Evolutionary conservation across 2,329 filamentous ascomycete genomes (phyloP), one percentile per base, ranked within the genome.

Genomic region (Alternaria hordeiaustralica): DNA sequence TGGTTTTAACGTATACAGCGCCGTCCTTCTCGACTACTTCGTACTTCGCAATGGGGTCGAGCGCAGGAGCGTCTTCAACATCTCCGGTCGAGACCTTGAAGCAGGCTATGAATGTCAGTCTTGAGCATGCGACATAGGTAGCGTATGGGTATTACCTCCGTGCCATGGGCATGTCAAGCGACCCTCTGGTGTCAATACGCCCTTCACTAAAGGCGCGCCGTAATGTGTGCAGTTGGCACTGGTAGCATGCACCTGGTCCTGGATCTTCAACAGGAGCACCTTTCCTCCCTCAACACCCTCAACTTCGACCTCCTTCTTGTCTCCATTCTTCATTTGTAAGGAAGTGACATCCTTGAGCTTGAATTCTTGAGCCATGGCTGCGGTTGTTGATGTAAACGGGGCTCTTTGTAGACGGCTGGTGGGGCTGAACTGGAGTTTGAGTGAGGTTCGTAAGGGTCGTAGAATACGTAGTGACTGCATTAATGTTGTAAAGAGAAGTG

Each of bases 141-240:
- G 2, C 6, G 11, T 10, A 13, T 20, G 6, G 15, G 25, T 59
- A 49, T 6, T 63, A 96, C 93, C 93, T 83, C 95, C 95, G 79
- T 98, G 95, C 96, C 96, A 98, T 4, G 95, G 94, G 79, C 96
- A 99, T 7, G 93, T 97, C 66, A 99, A 81, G 55, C 93, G 87
- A 6, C 96, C 96, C 70, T 92, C 90, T 3, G 88, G 88, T 8
- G 92, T 92, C 67, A 99, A 82, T 8, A 98, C 90, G 58, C 96
- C 96, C 71, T 95, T 93, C 57, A 89, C 88, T 68, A 99, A 82
- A 13, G 96, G 96, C 44, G 95, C 96, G 33, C 96, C 95, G 78
- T 97, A 98, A 82, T 98, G 95, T 13, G 88, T 90, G 78, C 96
- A 99, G 71, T 91, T 96, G 43, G 93, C 84, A 36, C 92, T 94